These are phyloP conservation scores for Quercus tomentella DNA, from an alignment of 331 rosid genomes.

Conservation along the genomic window DNA sequence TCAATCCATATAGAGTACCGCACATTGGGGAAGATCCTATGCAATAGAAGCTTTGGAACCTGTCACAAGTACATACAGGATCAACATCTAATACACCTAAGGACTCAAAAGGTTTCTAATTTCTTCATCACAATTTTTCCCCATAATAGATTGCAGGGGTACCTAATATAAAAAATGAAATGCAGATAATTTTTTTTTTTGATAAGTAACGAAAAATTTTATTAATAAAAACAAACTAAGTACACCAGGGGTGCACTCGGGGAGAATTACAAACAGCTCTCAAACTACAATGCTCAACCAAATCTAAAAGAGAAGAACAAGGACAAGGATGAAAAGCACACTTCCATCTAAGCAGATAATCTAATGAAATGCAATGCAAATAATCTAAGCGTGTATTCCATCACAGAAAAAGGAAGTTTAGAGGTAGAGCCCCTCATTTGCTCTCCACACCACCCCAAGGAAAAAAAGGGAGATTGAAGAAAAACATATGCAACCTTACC, in stretches of 20 bases:
- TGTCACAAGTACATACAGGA: conserved; percentile 30
- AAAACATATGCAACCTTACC: neutral
- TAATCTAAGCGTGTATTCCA: neutral
- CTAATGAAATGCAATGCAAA: too few relatives aligned
- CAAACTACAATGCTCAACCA: too few relatives aligned
- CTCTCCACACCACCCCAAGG: neutral
- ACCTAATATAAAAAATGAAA: neutral
- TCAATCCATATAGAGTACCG: conserved; percentile 93
- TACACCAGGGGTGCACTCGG: too few relatives aligned
- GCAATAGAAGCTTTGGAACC: conserved; percentile 96
- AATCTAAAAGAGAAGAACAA: too few relatives aligned
- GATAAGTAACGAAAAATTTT: too few relatives aligned
- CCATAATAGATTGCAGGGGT: neutral
- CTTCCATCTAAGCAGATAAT: too few relatives aligned
- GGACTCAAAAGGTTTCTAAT: neutral
- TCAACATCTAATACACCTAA: neutral
- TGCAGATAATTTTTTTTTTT: neutral
- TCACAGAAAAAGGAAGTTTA: neutral
- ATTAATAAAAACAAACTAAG: too few relatives aligned
- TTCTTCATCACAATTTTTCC: neutral
- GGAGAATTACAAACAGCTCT: too few relatives aligned
- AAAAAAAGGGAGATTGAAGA: neutral
- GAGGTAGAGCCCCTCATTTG: neutral
- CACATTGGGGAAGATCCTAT: conserved; percentile 86
- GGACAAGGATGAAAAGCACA: too few relatives aligned